Percentiles rank a stretch among this genome's conserved stretches.
phyloP scores from a whole-genome alignment of 306 rosid species.

The Mucuna pruriens region DNA sequence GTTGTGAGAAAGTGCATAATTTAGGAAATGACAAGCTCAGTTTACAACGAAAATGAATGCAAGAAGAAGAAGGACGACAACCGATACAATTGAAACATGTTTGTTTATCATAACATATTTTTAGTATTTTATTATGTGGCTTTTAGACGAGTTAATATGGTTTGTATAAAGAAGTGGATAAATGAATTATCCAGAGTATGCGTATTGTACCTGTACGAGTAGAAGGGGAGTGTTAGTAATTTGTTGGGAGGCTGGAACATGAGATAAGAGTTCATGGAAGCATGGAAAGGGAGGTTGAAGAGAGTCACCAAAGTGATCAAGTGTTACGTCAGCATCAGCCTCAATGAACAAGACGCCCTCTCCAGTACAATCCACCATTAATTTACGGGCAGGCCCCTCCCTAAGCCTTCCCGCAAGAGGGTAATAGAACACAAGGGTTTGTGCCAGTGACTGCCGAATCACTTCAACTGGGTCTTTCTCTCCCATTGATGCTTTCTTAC shows the following conservation, averaged over 20 bases:
- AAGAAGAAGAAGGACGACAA: too few relatives aligned
- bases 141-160: too few relatives aligned
- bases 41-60: too few relatives aligned
- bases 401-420: slow-evolving; percentile 44
- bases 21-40: too few relatives aligned
- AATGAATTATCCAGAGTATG: too few relatives aligned
- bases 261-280: slow-evolving; percentile 43
- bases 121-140: too few relatives aligned
- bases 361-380: slow-evolving; percentile 49
- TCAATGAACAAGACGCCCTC: background rate
- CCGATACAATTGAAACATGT: too few relatives aligned
- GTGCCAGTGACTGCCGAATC: background rate
- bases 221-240: slow-evolving; percentile 35
- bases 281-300: slow-evolving; percentile 56
- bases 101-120: too few relatives aligned
- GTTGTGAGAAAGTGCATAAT: too few relatives aligned
- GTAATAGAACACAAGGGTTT: slow-evolving; percentile 34
- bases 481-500: background rate
- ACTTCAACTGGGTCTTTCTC: slow-evolving; percentile 11
- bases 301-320: slow-evolving; percentile 37
- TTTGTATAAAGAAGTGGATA: too few relatives aligned
- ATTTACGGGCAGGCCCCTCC: slow-evolving; percentile 28
- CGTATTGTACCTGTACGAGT: slow-evolving; percentile 41
- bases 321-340: slow-evolving; percentile 13
- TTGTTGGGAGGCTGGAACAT: slow-evolving; percentile 46